Percentiles rank a stretch among this genome's conserved stretches.
phyloP scores from a whole-genome alignment of 208 protist genomes.

The Acanthamoeba quina region DNA sequence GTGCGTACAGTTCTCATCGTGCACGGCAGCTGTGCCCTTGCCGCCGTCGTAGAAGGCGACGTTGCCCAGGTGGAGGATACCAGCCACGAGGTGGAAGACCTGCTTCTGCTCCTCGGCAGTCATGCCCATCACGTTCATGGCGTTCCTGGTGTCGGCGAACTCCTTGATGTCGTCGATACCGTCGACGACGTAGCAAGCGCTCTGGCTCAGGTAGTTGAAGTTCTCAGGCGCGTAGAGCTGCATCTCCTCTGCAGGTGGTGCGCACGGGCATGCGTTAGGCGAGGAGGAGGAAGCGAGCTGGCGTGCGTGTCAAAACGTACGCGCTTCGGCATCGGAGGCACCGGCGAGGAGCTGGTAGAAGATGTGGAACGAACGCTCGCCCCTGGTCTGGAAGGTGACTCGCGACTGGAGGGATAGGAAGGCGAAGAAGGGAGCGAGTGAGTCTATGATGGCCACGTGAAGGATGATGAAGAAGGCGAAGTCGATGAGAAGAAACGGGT shows the following conservation, averaged over 20 bases:
- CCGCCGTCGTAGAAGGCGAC: conserved; percentile 87
- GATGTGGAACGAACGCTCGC: conserved; percentile 86
- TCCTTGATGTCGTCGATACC: conserved; percentile 94
- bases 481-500: not conserved
- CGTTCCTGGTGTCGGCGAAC: conserved; percentile 89
- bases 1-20: conserved; percentile 49
- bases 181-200: conserved; percentile 87
- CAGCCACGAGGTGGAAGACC: conserved; percentile 86
- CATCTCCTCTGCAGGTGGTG: not conserved
- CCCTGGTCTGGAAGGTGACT: conserved; percentile 82
- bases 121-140: conserved; percentile 95
- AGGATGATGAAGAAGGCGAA: not conserved
- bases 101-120: conserved; percentile 79
- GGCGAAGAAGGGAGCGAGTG: not conserved
- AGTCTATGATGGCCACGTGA: not conserved
- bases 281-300: not conserved
- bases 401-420: conserved; percentile 77
- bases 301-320: not conserved
- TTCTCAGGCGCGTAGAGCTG: conserved; percentile 81
- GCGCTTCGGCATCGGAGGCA: conserved; percentile 7
- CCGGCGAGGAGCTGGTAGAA: conserved; percentile 81
- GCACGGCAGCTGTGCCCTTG: conserved; percentile 80
- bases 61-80: conserved; percentile 91
- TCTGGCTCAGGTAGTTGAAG: conserved; percentile 92
- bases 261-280: not conserved